These are phyloP conservation scores for Metschnikowia similis DNA, from an alignment of 805 yeast genomes.

Conservation along the genomic window DNA sequence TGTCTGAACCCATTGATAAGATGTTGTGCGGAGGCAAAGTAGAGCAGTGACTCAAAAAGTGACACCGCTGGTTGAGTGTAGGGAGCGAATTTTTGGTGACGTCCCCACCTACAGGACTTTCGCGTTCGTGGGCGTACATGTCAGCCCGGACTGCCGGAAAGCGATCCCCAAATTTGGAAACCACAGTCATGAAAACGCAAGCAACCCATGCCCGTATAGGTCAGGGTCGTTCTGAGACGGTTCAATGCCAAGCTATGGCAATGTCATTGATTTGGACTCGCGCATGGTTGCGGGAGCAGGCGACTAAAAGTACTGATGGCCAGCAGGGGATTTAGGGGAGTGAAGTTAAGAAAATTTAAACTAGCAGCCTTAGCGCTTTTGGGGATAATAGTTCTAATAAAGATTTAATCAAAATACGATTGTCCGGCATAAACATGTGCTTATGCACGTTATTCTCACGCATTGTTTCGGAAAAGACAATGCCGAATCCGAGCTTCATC, in stretches of 20 bases:
- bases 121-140: neutral
- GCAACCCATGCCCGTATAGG: neutral
- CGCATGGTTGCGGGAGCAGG: neutral
- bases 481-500: neutral
- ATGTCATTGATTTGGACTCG: neutral
- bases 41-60: neutral
- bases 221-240: neutral
- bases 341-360: no score
- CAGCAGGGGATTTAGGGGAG: no score
- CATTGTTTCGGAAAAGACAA: neutral
- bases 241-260: neutral
- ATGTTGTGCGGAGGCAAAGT: neutral
- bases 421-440: neutral
- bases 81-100: constrained; percentile 1
- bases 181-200: neutral
- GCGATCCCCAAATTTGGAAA: neutral
- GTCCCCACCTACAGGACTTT: constrained; percentile 2
- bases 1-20: constrained; percentile 9
- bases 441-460: neutral
- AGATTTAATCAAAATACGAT: neutral
- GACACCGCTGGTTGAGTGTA: neutral
- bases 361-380: no score
- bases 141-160: neutral
- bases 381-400: neutral
- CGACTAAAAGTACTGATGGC: neutral